phyloP scores from a whole-genome alignment of 2,329 filamentous ascomycete species.

The Lithohypha guttulata region DNA sequence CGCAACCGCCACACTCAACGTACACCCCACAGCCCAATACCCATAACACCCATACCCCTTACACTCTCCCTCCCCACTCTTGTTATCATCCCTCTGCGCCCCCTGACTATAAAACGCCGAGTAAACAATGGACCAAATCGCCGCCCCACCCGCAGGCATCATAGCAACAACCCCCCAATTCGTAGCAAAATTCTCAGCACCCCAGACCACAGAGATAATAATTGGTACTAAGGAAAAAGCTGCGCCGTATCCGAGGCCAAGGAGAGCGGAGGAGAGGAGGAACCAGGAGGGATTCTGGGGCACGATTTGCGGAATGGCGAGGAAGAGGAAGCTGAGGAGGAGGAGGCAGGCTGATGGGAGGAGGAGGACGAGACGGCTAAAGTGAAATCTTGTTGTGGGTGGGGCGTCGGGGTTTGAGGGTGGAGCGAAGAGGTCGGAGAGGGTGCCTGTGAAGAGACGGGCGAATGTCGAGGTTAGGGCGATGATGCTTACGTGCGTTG shows the following conservation, averaged over 20 bases:
- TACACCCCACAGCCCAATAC: constrained; percentile 70
- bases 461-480: constrained; percentile 83
- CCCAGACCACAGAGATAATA: constrained; percentile 94
- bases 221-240: constrained; percentile 84
- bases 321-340: constrained; percentile 62
- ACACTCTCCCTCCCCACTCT: constrained; percentile 50
- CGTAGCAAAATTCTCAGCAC: constrained; percentile 94
- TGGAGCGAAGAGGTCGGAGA: constrained; percentile 78
- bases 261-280: constrained; percentile 70
- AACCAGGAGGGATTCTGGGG: constrained; percentile 69
- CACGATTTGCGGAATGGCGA: constrained; percentile 67
- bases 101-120: constrained; percentile 38
- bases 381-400: constrained; percentile 24
- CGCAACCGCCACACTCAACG: constrained; percentile 66
- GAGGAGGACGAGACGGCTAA: constrained; percentile 74
- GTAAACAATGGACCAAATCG: constrained; percentile 86
- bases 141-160: constrained; percentile 76
- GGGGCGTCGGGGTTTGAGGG: constrained; percentile 28
- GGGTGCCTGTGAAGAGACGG: constrained; percentile 74
- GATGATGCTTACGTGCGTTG: constrained; percentile 84
- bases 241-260: constrained; percentile 87
- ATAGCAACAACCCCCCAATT: constrained; percentile 96
- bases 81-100: constrained; percentile 33
- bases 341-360: constrained; percentile 63
- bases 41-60: constrained; percentile 75